Evolutionary conservation across 129 eudicot genomes (phyloP).

Genomic region (Flaveria ramosissima): DNA sequence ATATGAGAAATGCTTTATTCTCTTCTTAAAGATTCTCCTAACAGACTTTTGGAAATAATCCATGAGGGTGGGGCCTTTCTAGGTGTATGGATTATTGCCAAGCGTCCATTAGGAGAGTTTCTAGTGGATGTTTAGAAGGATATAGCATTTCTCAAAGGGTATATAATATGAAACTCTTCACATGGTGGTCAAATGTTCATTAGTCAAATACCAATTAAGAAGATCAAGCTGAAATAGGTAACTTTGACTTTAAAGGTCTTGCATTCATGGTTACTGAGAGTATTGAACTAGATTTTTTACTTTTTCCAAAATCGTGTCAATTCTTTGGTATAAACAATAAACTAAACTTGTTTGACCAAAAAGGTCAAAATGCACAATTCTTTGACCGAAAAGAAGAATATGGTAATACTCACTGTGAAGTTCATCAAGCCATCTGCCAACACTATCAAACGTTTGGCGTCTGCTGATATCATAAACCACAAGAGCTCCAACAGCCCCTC

Average conservation of each 20-base stretch:
- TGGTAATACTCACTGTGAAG: slow-evolving; percentile 75
- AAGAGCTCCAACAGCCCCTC: slow-evolving; percentile 98
- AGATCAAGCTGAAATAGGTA: not conserved
- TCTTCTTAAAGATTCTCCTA: too few relatives aligned
- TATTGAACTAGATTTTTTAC: too few relatives aligned
- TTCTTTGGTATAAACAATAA: not conserved
- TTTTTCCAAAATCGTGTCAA: not conserved
- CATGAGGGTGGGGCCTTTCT: too few relatives aligned
- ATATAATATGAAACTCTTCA: too few relatives aligned
- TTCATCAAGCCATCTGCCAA: slow-evolving; percentile 89
- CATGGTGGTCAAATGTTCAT: too few relatives aligned
- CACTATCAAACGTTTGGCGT: slow-evolving; percentile 78
- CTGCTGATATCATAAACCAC: slow-evolving; percentile 83
- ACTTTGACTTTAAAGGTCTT: not conserved
- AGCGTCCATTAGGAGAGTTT: too few relatives aligned
- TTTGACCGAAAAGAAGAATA: not conserved
- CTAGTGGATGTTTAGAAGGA: too few relatives aligned
- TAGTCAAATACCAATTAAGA: too few relatives aligned
- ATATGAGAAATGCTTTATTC: too few relatives aligned
- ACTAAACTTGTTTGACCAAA: slow-evolving; percentile 18
- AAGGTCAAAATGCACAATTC: slow-evolving; percentile 18
- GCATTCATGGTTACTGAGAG: not conserved
- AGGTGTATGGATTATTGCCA: too few relatives aligned
- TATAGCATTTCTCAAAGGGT: too few relatives aligned
- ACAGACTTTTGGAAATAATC: too few relatives aligned